Evolutionary conservation across 148 eudicot genomes (phyloP).

Genomic region (Cornus kousa): DNA sequence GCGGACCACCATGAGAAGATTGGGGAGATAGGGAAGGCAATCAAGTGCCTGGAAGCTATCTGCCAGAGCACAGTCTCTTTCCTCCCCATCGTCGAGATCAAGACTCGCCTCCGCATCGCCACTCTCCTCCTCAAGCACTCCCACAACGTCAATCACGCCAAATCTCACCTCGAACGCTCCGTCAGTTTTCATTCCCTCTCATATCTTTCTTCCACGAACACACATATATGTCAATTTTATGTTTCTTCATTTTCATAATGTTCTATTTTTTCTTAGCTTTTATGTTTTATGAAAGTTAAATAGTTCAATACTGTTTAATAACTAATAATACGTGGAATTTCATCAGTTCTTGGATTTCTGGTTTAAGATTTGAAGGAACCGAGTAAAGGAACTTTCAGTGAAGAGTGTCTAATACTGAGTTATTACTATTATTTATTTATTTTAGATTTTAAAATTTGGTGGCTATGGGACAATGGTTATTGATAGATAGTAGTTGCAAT

Average conservation of each 20-base stretch:
- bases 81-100: conserved; percentile 80
- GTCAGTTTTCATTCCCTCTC: conserved; percentile 32
- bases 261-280: not conserved
- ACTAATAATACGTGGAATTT: not conserved
- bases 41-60: conserved; percentile 86
- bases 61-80: conserved; percentile 84
- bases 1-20: conserved; percentile 73
- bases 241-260: no score
- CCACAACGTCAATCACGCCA: conserved; percentile 82
- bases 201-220: not conserved
- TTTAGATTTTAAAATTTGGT: no score
- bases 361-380: not conserved
- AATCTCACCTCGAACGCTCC: conserved; percentile 86
- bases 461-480: no score
- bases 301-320: no score
- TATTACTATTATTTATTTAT: no score
- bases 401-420: no score
- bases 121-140: conserved; percentile 66
- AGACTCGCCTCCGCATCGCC: conserved; percentile 85
- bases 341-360: not conserved
- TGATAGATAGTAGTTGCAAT: no score
- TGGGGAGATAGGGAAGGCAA: conserved; percentile 57
- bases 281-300: no score
- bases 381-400: no score
- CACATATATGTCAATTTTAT: no score